These are phyloP conservation scores for Fusarium zealandicum DNA, from an alignment of 2,329 filamentous ascomycete genomes.

Conservation along the genomic window DNA sequence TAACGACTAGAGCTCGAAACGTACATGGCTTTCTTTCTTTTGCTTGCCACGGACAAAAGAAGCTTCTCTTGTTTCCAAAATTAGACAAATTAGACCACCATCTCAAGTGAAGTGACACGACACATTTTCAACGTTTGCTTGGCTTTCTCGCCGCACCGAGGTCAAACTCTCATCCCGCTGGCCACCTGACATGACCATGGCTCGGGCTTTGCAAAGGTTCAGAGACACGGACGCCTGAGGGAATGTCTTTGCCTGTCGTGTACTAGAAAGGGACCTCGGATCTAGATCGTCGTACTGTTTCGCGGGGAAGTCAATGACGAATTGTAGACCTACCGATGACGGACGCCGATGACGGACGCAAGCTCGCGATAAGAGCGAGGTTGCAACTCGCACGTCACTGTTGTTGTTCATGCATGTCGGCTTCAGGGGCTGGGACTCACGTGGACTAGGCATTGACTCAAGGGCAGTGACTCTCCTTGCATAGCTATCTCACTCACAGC, in stretches of 20 bases:
- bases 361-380: slow-evolving; percentile 1
- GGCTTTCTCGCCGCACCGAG: not conserved
- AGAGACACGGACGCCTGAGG: not conserved
- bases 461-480: slow-evolving; percentile 20
- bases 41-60: slow-evolving; percentile 1
- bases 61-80: slow-evolving; percentile 1
- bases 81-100: no score
- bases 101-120: no score
- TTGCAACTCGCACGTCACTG: slow-evolving; percentile 22
- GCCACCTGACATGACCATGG: slow-evolving; percentile 6
- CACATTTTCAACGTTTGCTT: not conserved
- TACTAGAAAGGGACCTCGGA: slow-evolving; percentile 9
- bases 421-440: slow-evolving; percentile 20
- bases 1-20: slow-evolving; percentile 10
- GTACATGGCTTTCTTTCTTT: slow-evolving; percentile 3
- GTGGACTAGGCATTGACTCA: slow-evolving; percentile 1
- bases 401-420: slow-evolving; percentile 15
- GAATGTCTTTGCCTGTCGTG: not conserved
- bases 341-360: no score
- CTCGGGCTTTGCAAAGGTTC: slow-evolving; percentile 5
- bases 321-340: slow-evolving; percentile 20
- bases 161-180: not conserved
- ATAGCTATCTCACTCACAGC: slow-evolving; percentile 9
- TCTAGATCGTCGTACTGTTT: slow-evolving; percentile 6
- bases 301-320: slow-evolving; percentile 18